Evolutionary conservation across 2,329 filamentous ascomycete genomes (phyloP).

Genomic region (Daldinia eschscholtzii): DNA sequence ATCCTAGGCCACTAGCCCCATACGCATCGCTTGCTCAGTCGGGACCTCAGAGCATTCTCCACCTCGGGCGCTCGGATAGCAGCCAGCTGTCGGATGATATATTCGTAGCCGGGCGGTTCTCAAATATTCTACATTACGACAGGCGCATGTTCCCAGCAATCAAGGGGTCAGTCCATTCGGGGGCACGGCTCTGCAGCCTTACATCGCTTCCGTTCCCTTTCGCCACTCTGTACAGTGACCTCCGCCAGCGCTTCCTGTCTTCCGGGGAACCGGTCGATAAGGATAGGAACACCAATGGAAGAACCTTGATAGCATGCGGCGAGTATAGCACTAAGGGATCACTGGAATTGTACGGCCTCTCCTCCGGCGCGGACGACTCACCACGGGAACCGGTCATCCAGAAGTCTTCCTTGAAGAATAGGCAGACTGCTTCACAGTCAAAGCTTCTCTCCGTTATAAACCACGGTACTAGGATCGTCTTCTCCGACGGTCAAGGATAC

Average conservation of each 20-base stretch:
- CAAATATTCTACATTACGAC: constrained; percentile 90
- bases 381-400: constrained; percentile 53
- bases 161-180: constrained; percentile 83
- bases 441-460: constrained; percentile 85
- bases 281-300: constrained; percentile 67
- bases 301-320: constrained; percentile 83
- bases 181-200: constrained; percentile 81
- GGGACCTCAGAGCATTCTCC: constrained; percentile 84
- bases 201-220: constrained; percentile 77
- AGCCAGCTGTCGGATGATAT: constrained; percentile 79
- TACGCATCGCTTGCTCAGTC: constrained; percentile 84
- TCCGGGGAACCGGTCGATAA: constrained; percentile 66
- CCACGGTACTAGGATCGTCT: constrained; percentile 85
- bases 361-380: constrained; percentile 49
- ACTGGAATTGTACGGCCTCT: constrained; percentile 84
- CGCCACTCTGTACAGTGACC: constrained; percentile 71
- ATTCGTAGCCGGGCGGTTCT: constrained; percentile 89
- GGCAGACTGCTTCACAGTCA: constrained; percentile 83
- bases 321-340: constrained; percentile 94
- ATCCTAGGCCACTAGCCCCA: constrained; percentile 64
- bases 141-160: constrained; percentile 85
- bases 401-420: constrained; percentile 75
- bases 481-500: constrained; percentile 85
- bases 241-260: constrained; percentile 67
- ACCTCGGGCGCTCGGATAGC: constrained; percentile 70